These are phyloP conservation scores for Apiospora saccharicola DNA, from an alignment of 2,329 filamentous ascomycete genomes.

Conservation along the genomic window DNA sequence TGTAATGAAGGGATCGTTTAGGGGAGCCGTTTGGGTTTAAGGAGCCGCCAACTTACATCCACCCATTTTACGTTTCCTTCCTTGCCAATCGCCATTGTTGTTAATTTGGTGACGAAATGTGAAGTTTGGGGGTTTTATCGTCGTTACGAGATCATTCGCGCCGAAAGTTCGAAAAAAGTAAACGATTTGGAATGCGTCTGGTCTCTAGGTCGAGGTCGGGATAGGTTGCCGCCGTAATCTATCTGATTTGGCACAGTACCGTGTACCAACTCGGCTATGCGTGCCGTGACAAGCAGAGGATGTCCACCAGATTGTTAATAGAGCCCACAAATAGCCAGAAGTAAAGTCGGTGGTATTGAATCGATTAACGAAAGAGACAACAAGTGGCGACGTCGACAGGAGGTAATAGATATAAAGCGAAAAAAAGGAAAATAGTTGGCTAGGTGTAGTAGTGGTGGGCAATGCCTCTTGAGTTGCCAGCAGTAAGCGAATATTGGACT, in stretches of 20 bases:
- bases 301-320: neutral
- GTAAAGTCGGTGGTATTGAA: neutral
- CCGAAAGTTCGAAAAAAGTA: neutral
- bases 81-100: constrained; percentile 53
- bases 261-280: neutral
- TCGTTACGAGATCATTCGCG: constrained; percentile 9
- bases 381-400: neutral
- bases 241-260: neutral
- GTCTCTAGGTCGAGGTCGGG: neutral
- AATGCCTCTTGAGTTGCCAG: neutral
- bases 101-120: constrained; percentile 43
- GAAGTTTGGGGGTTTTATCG: neutral
- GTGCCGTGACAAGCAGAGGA: neutral
- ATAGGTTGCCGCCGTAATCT: neutral
- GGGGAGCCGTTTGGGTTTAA: constrained; percentile 6
- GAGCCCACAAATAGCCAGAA: neutral
- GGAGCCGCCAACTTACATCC: constrained; percentile 54
- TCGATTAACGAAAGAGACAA: neutral
- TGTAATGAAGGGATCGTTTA: constrained; percentile 18
- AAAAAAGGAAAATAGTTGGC: neutral
- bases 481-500: constrained; percentile 6
- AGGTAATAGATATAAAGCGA: neutral
- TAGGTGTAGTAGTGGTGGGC: neutral
- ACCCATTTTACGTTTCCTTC: constrained; percentile 66
- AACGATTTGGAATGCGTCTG: neutral